These are phyloP conservation scores for Backusella mclennaniae DNA, from an alignment of 192 early-diverging fungal genomes.

Conservation along the genomic window DNA sequence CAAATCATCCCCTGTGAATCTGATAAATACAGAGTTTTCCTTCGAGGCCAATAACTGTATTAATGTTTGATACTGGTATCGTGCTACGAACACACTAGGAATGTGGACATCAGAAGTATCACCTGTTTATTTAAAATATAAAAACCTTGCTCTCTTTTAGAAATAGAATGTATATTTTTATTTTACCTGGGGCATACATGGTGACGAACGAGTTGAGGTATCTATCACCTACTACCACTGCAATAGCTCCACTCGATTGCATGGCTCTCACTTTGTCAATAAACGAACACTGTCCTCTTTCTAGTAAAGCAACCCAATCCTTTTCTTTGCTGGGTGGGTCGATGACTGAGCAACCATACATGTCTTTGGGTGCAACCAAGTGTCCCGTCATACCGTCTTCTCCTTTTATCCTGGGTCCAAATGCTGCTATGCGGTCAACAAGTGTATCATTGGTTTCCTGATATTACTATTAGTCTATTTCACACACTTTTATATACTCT, in stretches of 20 bases:
- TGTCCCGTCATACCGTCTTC: slow-evolving; percentile 67
- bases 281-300: slow-evolving; percentile 91
- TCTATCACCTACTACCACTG: slow-evolving; percentile 87
- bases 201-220: slow-evolving; percentile 76
- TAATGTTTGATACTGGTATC: slow-evolving; percentile 66
- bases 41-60: slow-evolving; percentile 28
- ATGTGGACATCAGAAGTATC: slow-evolving; percentile 86
- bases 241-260: slow-evolving; percentile 82
- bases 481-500: background rate
- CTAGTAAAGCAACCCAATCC: slow-evolving; percentile 85
- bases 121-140: slow-evolving; percentile 43
- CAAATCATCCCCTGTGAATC: slow-evolving; percentile 42
- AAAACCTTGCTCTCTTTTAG: background rate
- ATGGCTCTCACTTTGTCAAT: slow-evolving; percentile 88
- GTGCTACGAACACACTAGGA: slow-evolving; percentile 86
- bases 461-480: background rate
- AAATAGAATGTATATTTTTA: background rate
- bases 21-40: slow-evolving; percentile 26
- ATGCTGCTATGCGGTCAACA: slow-evolving; percentile 78
- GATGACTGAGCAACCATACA: slow-evolving; percentile 57
- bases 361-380: slow-evolving; percentile 53
- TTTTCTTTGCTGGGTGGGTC: slow-evolving; percentile 28
- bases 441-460: slow-evolving; percentile 58
- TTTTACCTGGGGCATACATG: slow-evolving; percentile 75
- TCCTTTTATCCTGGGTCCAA: slow-evolving; percentile 70